Evolutionary conservation across 345 rosid species (phyloP).

Genomic region (Brassica rapa): DNA sequence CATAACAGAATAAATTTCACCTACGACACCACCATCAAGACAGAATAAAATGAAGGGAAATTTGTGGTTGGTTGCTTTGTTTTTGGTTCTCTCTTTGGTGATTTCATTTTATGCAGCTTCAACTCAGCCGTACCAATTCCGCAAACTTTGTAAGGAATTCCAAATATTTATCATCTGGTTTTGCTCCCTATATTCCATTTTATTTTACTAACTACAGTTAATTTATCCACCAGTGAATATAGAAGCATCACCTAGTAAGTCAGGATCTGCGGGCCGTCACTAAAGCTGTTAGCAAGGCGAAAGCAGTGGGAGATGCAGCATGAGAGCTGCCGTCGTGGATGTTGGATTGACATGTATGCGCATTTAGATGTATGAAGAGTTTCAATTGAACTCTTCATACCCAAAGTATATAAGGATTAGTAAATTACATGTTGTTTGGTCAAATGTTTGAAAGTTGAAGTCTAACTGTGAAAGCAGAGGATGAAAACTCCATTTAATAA

Average conservation of each 20-base stretch:
- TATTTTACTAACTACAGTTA: background rate
- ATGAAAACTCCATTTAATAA: background rate
- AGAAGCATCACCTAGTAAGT: background rate
- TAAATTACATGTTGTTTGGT: background rate
- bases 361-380: background rate
- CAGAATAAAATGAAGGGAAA: background rate
- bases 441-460: background rate
- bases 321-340: constrained; percentile 5
- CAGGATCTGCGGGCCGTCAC: background rate
- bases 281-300: background rate
- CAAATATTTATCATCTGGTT: background rate
- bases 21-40: background rate
- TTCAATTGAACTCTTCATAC: background rate
- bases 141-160: constrained; percentile 13
- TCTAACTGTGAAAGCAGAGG: background rate
- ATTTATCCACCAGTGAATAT: background rate
- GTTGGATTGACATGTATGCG: background rate
- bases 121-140: background rate
- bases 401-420: background rate
- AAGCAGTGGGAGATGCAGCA: background rate
- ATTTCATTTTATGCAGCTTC: constrained; percentile 8
- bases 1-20: background rate
- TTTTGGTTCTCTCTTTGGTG: constrained; percentile 6
- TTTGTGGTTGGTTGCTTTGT: constrained; percentile 18
- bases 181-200: background rate